phyloP scores from a whole-genome alignment of 2,329 filamentous ascomycete genomes.

The Trichophyton verrucosum region DNA sequence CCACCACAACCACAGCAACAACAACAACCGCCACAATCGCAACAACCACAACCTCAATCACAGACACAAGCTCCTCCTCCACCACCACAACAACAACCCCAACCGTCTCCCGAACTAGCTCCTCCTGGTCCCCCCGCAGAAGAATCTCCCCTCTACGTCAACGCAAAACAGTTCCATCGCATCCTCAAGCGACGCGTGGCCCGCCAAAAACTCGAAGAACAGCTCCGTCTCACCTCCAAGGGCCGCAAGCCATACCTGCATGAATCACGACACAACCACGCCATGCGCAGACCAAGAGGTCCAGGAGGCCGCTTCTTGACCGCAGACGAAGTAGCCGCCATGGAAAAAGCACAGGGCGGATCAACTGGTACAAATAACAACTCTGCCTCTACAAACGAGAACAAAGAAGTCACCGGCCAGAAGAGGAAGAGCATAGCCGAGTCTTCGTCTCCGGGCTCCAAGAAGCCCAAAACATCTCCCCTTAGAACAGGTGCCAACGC shows the following conservation, averaged over 20 bases:
- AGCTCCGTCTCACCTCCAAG: conserved; percentile 81
- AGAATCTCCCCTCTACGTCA: conserved; percentile 92
- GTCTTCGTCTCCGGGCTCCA: conserved; percentile 27
- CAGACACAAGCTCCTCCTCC: conserved; percentile 58
- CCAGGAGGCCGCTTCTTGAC: conserved; percentile 93
- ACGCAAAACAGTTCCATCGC: conserved; percentile 96
- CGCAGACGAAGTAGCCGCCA: conserved; percentile 80
- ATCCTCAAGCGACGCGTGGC: conserved; percentile 91
- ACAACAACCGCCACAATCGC: conserved; percentile 33
- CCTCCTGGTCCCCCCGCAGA: conserved; percentile 53
- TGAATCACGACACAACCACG: conserved; percentile 94
- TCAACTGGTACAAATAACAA: not conserved
- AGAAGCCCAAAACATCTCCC: conserved; percentile 30
- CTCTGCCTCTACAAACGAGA: conserved; percentile 12
- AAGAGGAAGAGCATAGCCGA: conserved; percentile 43
- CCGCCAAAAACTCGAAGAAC: conserved; percentile 85
- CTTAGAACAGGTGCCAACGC: not conserved
- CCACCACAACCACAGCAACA: conserved; percentile 36
- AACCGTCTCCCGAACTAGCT: conserved; percentile 40
- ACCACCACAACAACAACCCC: conserved; percentile 58
- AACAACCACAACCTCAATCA: conserved; percentile 18
- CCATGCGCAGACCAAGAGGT: conserved; percentile 87
- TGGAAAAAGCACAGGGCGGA: conserved; percentile 52
- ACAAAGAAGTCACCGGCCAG: conserved; percentile 18
- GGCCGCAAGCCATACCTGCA: conserved; percentile 94